Percentiles rank a stretch among this genome's conserved stretches.
phyloP scores from a whole-genome alignment of 305 asterid genomes.

The Euphrasia arctica region DNA sequence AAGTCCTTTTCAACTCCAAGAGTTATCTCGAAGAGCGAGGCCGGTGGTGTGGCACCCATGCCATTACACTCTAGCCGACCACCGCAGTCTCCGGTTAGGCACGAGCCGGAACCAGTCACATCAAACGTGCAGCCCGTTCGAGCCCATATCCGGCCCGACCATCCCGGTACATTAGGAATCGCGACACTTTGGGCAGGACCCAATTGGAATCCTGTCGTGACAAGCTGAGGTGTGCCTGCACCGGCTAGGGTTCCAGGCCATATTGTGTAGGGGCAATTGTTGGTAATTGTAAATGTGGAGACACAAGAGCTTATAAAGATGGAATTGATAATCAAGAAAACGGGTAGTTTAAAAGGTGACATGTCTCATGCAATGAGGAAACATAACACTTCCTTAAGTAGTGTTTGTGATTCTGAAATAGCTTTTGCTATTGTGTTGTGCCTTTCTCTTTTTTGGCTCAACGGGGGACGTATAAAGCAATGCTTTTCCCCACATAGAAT shows the following conservation, averaged over 20 bases:
- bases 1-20: slow-evolving; percentile 46
- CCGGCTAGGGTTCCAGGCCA: slow-evolving; percentile 67
- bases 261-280: slow-evolving; percentile 45
- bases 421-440: not conserved
- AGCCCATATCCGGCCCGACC: slow-evolving; percentile 66
- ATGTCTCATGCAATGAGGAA: slow-evolving; percentile 11
- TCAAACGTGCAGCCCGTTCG: slow-evolving; percentile 58
- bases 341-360: slow-evolving; percentile 25
- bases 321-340: slow-evolving; percentile 22
- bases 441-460: slow-evolving; percentile 33
- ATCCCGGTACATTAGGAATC: slow-evolving; percentile 38
- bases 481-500: slow-evolving; percentile 1
- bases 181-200: slow-evolving; percentile 36
- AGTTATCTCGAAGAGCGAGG: slow-evolving; percentile 58
- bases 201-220: slow-evolving; percentile 49
- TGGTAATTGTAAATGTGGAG: slow-evolving; percentile 38
- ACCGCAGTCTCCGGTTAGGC: slow-evolving; percentile 65
- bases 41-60: slow-evolving; percentile 53
- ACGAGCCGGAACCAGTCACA: slow-evolving; percentile 43
- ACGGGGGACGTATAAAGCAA: slow-evolving; percentile 14
- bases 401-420: not conserved
- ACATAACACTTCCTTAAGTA: not conserved
- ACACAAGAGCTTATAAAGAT: slow-evolving; percentile 29
- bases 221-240: slow-evolving; percentile 44
- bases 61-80: slow-evolving; percentile 58